Conservation (phyloP, 352 stramenopile species). For the Pythium dissimile region DNA sequence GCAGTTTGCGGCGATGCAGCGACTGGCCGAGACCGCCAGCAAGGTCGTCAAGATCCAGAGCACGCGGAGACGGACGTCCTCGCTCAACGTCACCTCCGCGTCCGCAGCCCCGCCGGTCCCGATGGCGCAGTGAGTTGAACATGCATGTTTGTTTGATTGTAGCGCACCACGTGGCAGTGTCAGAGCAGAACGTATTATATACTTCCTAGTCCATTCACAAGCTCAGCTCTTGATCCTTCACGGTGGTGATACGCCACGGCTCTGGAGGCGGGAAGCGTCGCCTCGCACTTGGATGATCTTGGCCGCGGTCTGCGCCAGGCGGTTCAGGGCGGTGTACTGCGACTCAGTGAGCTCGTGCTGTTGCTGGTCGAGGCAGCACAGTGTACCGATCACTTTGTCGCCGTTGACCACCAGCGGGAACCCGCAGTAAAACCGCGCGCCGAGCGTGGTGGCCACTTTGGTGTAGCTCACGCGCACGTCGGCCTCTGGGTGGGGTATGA, state of each 20-base stretch:
- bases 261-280: neutral
- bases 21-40: conserved; percentile 41
- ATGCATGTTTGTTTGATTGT: neutral
- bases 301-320: conserved; percentile 40
- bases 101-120: neutral
- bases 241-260: neutral
- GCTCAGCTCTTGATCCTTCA: no score
- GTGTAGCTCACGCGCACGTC: conserved; percentile 57
- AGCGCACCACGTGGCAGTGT: neutral
- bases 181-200: no score
- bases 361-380: conserved; percentile 37
- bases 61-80: conserved; percentile 1
- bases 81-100: neutral
- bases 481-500: conserved; percentile 47
- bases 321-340: conserved; percentile 15
- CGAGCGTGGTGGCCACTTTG: conserved; percentile 18
- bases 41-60: conserved; percentile 35
- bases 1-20: conserved; percentile 20
- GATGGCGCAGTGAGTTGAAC: neutral
- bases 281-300: conserved; percentile 35
- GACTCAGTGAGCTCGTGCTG: conserved; percentile 17
- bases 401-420: conserved; percentile 39
- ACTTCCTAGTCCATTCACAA: neutral
- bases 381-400: conserved; percentile 37
- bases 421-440: conserved; percentile 66